Evolutionary conservation across 768 basidiomycete genomes (phyloP), one percentile per base, ranked within the genome.

Genomic region (Naematelia aurantialba): DNA sequence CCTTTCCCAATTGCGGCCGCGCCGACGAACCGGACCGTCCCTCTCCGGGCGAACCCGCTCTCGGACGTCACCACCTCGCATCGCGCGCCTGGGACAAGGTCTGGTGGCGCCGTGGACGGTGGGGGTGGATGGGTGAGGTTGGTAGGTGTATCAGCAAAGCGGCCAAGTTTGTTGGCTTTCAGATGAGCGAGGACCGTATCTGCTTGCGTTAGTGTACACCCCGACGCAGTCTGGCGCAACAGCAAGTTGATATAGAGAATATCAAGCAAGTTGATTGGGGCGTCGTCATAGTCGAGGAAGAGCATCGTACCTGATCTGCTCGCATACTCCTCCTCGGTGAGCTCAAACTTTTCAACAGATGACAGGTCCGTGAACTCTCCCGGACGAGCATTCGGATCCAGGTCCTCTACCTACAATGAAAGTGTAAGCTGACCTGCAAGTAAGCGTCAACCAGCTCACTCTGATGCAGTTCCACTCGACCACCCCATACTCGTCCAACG

Each of bases 131-230:
- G 62, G 13, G 69, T 58, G 17, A 74, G 59, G 45, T 62, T 66
- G 22, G 63, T 65, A 4, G 72, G 69, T 1, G 56, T 53, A 30
- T 51, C 45, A 0, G 88, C 89, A 74, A 94, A 98, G 10, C 92
- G 86, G 5, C 94, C 94, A 46, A 98, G 84, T 75, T 89, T 86
- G 76, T 94, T 79, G 1, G 82, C 82, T 74, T 90, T 87, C 68
- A 96, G 91, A 80, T 89, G 96, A 2, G 88, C 86, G 13, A 91
- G 81, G 26, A 98, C 89, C 8, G 89, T 88, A 73, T 94, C 94
- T 93, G 67, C n/a, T 0, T 19, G 42, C 17, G n/a, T n/a, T n/a
- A n/a, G n/a, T n/a, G n/a, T n/a, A n/a, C n/a, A n/a, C n/a, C n/a
- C n/a, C n/a, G n/a, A n/a, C n/a, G n/a, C n/a, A n/a, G n/a, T n/a